Evolutionary conservation across 2,329 filamentous ascomycete species (phyloP).

Genomic region (Monosporascus sp.): DNA sequence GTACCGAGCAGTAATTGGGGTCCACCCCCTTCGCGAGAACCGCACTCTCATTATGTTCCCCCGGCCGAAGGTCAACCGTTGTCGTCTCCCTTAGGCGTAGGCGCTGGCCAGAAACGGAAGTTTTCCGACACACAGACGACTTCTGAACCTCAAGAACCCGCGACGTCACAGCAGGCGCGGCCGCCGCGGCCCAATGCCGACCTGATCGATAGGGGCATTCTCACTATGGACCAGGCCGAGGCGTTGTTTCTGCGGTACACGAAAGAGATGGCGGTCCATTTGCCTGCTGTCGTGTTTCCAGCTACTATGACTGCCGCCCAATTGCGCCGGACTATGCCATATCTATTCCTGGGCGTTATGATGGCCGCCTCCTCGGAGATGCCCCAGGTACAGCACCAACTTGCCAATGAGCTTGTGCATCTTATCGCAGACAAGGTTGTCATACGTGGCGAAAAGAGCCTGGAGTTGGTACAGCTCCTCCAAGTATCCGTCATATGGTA

Average conservation of each 20-base stretch:
- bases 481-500: conserved; percentile 79
- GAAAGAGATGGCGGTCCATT: conserved; percentile 53
- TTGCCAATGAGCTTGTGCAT: conserved; percentile 67
- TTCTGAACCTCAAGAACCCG: conserved; percentile 15
- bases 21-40: conserved; percentile 12
- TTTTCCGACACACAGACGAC: conserved; percentile 21
- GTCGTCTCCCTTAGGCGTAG: conserved; percentile 7
- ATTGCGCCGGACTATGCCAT: conserved; percentile 54
- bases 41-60: conserved; percentile 8
- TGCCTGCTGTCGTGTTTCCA: conserved; percentile 59
- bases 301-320: conserved; percentile 47
- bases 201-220: conserved; percentile 53
- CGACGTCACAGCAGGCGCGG: conserved; percentile 9
- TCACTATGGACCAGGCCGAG: conserved; percentile 50
- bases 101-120: conserved; percentile 38
- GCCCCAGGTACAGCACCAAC: conserved; percentile 49
- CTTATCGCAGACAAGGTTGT: conserved; percentile 70
- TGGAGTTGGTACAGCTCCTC: conserved; percentile 78
- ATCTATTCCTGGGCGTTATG: conserved; percentile 67
- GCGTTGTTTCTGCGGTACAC: conserved; percentile 55
- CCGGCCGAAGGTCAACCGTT: conserved; percentile 11
- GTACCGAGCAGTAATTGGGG: conserved; percentile 17
- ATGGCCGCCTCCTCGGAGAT: conserved; percentile 57
- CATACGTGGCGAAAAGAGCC: conserved; percentile 69
- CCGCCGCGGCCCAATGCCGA: conserved; percentile 33